A percentile compares a stretch with the other conserved stretches of the same genome.
phyloP scores from a whole-genome alignment of 371 early-diverging fungal species.

The Mortierella sp. region DNA sequence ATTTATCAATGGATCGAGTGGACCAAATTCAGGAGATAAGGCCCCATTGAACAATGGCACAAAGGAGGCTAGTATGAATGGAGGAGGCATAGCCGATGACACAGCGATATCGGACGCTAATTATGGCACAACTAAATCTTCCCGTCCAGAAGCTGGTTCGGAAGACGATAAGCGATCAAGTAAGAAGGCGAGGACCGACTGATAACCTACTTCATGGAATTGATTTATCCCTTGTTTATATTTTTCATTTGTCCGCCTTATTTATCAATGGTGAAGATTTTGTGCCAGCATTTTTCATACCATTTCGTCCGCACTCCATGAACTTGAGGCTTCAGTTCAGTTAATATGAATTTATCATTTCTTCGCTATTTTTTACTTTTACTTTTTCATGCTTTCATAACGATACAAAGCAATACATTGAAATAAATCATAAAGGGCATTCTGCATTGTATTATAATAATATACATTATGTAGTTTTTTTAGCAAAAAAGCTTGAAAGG shows the following conservation, averaged over 20 bases:
- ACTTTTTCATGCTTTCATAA: neutral
- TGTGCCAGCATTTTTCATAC: no score
- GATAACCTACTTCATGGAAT: neutral
- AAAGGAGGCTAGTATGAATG: conserved; percentile 13
- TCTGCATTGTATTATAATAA: neutral
- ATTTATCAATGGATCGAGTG: conserved; percentile 8
- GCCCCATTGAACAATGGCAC: neutral
- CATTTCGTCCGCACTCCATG: neutral
- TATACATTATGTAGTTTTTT: conserved; percentile 17
- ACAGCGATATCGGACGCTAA: conserved; percentile 9
- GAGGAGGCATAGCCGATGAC: conserved; percentile 1
- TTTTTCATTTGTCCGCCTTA: neutral
- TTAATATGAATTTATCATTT: neutral
- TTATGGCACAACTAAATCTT: neutral
- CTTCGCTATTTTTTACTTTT: neutral
- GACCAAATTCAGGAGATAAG: neutral
- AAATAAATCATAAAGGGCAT: neutral
- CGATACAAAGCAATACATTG: neutral
- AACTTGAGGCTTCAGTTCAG: no score
- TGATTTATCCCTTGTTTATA: neutral
- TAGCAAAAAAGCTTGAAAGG: conserved; percentile 49
- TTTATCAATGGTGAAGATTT: neutral
- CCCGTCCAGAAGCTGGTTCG: conserved; percentile 15
- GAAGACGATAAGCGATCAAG: conserved; percentile 23
- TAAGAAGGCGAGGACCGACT: conserved; percentile 25